Evolutionary conservation across 768 basidiomycete species (phyloP).

Genomic region (Calocera viscosa): DNA sequence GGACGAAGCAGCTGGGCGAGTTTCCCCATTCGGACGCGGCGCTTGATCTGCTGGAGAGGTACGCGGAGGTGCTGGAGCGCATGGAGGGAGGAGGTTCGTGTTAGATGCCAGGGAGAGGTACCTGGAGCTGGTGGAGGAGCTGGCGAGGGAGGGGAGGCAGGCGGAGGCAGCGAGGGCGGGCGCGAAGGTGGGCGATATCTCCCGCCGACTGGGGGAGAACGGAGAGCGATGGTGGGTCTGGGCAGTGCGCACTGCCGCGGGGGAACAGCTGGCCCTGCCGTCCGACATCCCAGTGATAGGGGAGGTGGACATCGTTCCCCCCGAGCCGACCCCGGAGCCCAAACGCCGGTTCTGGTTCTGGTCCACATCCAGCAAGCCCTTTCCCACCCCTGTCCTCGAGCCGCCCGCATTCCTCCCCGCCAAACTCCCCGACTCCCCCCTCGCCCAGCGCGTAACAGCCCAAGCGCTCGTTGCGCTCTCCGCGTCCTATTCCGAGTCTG

Average conservation of each 20-base stretch:
- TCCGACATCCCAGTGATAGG: too few relatives aligned
- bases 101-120: conserved; percentile 46
- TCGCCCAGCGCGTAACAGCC: background rate
- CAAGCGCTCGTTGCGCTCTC: background rate
- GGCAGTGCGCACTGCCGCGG: conserved; percentile 22
- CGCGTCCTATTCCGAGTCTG: background rate
- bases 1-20: background rate
- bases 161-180: conserved; percentile 44
- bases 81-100: conserved; percentile 42
- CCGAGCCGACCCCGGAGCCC: too few relatives aligned
- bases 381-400: too few relatives aligned
- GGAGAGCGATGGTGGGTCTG: conserved; percentile 61
- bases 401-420: too few relatives aligned
- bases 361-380: too few relatives aligned
- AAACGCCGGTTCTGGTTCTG: too few relatives aligned
- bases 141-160: conserved; percentile 27
- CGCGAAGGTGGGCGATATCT: conserved; percentile 55
- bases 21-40: conserved; percentile 18
- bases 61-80: conserved; percentile 47
- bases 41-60: conserved; percentile 41
- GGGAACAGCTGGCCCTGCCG: background rate
- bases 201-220: conserved; percentile 40
- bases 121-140: conserved; percentile 43
- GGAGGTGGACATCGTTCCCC: background rate
- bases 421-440: background rate